Conservation (phyloP, 2,329 filamentous ascomycete species). For the Pezicula radicicola region DNA sequence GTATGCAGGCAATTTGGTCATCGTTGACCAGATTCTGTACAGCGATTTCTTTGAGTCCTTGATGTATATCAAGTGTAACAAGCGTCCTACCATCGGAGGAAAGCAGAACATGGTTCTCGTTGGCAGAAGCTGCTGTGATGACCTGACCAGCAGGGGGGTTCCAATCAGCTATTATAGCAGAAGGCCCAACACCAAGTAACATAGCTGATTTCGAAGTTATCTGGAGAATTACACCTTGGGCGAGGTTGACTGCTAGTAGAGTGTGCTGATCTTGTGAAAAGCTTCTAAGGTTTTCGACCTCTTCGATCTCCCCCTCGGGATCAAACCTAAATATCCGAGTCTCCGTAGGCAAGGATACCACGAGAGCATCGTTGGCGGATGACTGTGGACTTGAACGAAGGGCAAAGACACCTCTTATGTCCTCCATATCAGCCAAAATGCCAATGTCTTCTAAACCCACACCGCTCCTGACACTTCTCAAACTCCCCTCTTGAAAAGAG, state of each 20-base stretch:
- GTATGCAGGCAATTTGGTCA: slow-evolving; percentile 83
- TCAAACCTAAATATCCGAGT: slow-evolving; percentile 81
- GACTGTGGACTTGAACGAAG: slow-evolving; percentile 50
- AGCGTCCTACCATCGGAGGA: slow-evolving; percentile 74
- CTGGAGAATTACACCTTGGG: slow-evolving; percentile 66
- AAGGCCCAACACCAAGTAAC: slow-evolving; percentile 59
- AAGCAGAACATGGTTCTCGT: slow-evolving; percentile 65
- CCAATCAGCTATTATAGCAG: slow-evolving; percentile 59
- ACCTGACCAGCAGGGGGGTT: slow-evolving; percentile 41
- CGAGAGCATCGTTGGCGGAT: slow-evolving; percentile 62
- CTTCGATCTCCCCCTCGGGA: slow-evolving; percentile 74
- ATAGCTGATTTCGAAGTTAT: slow-evolving; percentile 64
- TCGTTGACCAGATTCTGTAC: slow-evolving; percentile 59
- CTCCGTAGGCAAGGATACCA: slow-evolving; percentile 79
- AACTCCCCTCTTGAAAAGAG: slow-evolving; percentile 80
- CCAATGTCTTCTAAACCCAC: slow-evolving; percentile 89
- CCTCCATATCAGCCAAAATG: slow-evolving; percentile 73
- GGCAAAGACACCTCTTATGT: slow-evolving; percentile 71
- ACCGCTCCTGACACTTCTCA: slow-evolving; percentile 88
- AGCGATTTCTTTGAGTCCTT: slow-evolving; percentile 54
- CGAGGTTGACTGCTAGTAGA: slow-evolving; percentile 65
- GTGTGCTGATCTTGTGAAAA: slow-evolving; percentile 70
- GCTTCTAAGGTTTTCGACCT: slow-evolving; percentile 73
- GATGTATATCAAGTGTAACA: slow-evolving; percentile 62
- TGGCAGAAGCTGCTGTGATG: slow-evolving; percentile 79